These are phyloP conservation scores for Leccinum fallax DNA, from an alignment of 1,284 basidiomycete genomes.

Conservation along the genomic window DNA sequence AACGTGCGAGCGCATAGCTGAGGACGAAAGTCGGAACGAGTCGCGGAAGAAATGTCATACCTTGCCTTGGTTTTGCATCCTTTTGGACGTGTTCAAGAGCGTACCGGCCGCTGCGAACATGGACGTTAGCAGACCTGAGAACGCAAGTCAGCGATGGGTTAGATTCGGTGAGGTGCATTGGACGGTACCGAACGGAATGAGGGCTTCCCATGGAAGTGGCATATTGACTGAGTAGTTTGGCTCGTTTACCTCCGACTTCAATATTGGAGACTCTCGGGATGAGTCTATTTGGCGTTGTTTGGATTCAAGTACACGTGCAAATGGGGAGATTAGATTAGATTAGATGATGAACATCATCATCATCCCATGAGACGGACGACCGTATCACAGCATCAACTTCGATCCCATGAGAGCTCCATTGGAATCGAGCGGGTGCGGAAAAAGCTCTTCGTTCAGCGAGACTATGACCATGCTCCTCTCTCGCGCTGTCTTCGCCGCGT, in stretches of 20 bases:
- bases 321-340: slow-evolving; percentile 1
- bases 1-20: background rate
- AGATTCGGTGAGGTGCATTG: fast-evolving
- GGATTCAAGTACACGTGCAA: background rate
- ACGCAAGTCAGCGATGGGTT: slow-evolving; percentile 9
- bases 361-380: background rate
- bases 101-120: slow-evolving; percentile 92
- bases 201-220: slow-evolving; percentile 94
- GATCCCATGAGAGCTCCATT: background rate
- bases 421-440: background rate
- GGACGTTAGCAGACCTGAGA: slow-evolving; percentile 76
- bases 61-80: slow-evolving; percentile 87
- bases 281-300: slow-evolving; percentile 25
- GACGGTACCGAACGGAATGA: slow-evolving; percentile 84
- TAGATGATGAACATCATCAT: background rate
- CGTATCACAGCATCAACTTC: background rate
- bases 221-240: slow-evolving; percentile 43
- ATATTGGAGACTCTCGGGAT: background rate
- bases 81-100: slow-evolving; percentile 74
- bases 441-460: background rate
- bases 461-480: background rate
- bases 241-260: background rate
- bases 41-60: slow-evolving; percentile 43
- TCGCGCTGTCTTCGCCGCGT: background rate
- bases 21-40: background rate